Percentiles rank a stretch among this genome's conserved stretches.
phyloP scores from a whole-genome alignment of 1,284 basidiomycete species.

The Gymnopus androsaceus region DNA sequence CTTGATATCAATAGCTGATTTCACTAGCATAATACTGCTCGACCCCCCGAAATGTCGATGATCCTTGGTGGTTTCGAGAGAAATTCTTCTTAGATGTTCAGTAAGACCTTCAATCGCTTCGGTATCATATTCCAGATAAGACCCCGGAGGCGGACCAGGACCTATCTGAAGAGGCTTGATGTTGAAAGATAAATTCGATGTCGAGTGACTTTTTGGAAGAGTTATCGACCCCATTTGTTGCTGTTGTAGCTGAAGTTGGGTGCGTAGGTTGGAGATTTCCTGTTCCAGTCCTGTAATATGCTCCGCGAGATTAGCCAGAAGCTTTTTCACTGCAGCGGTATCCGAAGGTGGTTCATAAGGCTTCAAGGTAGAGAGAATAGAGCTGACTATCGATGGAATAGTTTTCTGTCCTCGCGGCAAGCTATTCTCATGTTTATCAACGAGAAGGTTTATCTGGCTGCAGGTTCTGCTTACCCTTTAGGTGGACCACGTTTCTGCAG shows the following conservation, averaged over 20 bases:
- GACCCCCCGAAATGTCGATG: slow-evolving; percentile 10
- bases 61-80: neutral
- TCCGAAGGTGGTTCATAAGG: slow-evolving; percentile 10
- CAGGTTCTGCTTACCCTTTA: slow-evolving; percentile 7
- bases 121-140: slow-evolving; percentile 5
- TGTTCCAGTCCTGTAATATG: slow-evolving; percentile 3
- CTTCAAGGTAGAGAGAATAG: slow-evolving; percentile 4
- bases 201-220: too few relatives aligned
- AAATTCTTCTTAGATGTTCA: slow-evolving; percentile 1
- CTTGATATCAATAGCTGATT: slow-evolving; percentile 10
- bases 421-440: neutral
- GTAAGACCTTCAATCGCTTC: slow-evolving; percentile 6
- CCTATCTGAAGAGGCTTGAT: neutral
- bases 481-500: slow-evolving; percentile 15
- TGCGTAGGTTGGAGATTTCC: neutral
- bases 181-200: too few relatives aligned
- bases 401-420: slow-evolving; percentile 2
- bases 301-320: slow-evolving; percentile 8
- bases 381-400: neutral
- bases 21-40: slow-evolving; percentile 9
- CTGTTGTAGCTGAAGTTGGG: neutral
- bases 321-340: neutral
- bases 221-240: too few relatives aligned
- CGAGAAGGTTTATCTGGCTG: neutral
- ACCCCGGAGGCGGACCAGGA: slow-evolving; percentile 4